These are phyloP conservation scores for Laetiporus sulphureus DNA, from an alignment of 1,284 basidiomycete species.

Conservation along the genomic window DNA sequence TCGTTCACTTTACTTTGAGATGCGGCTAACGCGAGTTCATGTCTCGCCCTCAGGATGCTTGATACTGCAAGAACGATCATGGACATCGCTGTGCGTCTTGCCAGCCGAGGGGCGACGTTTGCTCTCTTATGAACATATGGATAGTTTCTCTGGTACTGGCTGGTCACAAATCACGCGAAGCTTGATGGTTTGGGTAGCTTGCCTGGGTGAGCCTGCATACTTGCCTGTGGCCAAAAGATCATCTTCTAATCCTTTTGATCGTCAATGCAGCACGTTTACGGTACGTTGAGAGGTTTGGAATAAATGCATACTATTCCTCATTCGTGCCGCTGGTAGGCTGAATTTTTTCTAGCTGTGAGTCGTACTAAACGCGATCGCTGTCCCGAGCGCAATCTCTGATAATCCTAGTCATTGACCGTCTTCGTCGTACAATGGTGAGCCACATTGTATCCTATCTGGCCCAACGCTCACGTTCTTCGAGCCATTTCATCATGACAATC, in stretches of 20 bases:
- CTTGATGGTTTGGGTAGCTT: background rate
- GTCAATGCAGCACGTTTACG: slow-evolving; percentile 1
- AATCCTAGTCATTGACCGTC: slow-evolving; percentile 3
- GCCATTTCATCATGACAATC: slow-evolving; percentile 6
- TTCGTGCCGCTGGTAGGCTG: background rate
- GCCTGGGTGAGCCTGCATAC: background rate
- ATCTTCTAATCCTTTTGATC: background rate
- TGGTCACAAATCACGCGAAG: slow-evolving; percentile 1
- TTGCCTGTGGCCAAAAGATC: background rate
- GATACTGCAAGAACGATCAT: slow-evolving; percentile 3
- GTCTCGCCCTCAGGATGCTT: slow-evolving; percentile 1
- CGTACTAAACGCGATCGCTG: no score
- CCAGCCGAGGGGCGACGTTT: background rate
- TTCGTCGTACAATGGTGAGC: slow-evolving; percentile 6
- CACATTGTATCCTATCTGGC: background rate
- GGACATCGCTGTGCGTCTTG: slow-evolving; percentile 1
- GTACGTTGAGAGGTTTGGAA: background rate
- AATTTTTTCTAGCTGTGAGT: slow-evolving; percentile 6
- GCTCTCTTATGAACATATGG: background rate
- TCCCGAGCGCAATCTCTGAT: background rate
- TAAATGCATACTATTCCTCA: no score
- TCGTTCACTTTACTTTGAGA: no score
- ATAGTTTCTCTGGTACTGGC: slow-evolving; percentile 5
- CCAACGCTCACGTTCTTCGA: background rate
- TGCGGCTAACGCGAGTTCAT: no score